These are phyloP conservation scores for Golubevia sp. DNA, from an alignment of 1,284 basidiomycete genomes.

Conservation along the genomic window DNA sequence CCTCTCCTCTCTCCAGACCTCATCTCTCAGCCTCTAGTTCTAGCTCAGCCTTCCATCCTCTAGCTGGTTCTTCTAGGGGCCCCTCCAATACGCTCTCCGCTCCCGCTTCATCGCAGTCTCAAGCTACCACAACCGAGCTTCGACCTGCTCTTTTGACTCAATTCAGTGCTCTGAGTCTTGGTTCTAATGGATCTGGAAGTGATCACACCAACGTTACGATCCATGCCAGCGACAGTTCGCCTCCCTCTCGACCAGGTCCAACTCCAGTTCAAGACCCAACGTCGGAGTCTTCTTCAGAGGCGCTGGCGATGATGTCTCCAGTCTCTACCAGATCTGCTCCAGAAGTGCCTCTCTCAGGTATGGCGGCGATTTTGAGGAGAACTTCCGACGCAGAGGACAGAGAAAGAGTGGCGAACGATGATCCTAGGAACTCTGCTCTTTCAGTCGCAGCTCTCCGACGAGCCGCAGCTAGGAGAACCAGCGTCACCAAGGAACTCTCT, in stretches of 20 bases:
- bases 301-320: neutral
- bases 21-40: neutral
- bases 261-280: neutral
- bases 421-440: neutral
- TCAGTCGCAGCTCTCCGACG: neutral
- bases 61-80: neutral
- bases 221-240: neutral
- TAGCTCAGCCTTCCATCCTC: neutral
- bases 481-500: neutral
- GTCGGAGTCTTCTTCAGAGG: neutral
- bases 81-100: neutral
- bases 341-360: neutral
- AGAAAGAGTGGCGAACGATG: neutral
- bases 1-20: neutral
- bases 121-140: neutral
- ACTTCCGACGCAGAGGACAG: neutral
- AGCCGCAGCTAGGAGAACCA: neutral
- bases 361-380: neutral
- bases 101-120: neutral
- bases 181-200: neutral
- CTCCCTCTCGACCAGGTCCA: neutral
- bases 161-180: neutral
- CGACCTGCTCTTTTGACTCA: neutral
- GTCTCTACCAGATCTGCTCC: neutral
- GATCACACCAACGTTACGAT: neutral